Evolutionary conservation across 2,329 filamentous ascomycete genomes (phyloP).

Genomic region (Hymenoscyphus repandus): DNA sequence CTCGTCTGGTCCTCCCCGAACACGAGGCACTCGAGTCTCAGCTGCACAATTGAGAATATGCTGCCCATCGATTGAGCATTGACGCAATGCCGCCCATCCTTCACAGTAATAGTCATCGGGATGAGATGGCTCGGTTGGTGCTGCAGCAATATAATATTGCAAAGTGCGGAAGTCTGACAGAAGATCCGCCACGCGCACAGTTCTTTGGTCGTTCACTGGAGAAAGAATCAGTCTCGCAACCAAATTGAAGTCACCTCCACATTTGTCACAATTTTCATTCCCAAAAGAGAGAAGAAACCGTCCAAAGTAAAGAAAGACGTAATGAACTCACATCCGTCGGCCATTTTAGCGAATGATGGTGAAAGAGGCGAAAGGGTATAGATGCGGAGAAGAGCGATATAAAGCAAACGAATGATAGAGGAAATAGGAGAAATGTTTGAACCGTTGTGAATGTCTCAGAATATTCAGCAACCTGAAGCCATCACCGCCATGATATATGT

Average conservation of each 20-base stretch:
- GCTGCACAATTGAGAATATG: slow-evolving; percentile 60
- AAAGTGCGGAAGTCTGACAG: slow-evolving; percentile 57
- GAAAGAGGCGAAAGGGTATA: neutral
- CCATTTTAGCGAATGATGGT: slow-evolving; percentile 3
- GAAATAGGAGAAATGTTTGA: slow-evolving; percentile 1
- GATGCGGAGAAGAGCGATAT: neutral
- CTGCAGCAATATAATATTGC: slow-evolving; percentile 57
- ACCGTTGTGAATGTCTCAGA: slow-evolving; percentile 4
- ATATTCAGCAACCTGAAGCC: slow-evolving; percentile 4
- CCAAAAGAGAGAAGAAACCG: neutral
- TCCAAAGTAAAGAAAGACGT: neutral
- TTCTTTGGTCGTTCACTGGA: slow-evolving; percentile 56
- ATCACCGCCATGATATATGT: neutral
- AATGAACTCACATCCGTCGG: slow-evolving; percentile 4
- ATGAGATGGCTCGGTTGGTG: slow-evolving; percentile 48
- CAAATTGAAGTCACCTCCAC: no score
- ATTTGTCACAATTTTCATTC: neutral
- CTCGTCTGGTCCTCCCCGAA: slow-evolving; percentile 50
- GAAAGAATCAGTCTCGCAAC: neutral
- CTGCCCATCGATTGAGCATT: slow-evolving; percentile 58
- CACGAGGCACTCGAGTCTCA: slow-evolving; percentile 52
- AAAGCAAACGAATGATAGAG: neutral
- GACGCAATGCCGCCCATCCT: slow-evolving; percentile 56
- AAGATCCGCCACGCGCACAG: slow-evolving; percentile 55
- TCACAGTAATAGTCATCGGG: slow-evolving; percentile 58